Evolutionary conservation across 768 basidiomycete genomes (phyloP).

Genomic region (Chalciporus chontae): DNA sequence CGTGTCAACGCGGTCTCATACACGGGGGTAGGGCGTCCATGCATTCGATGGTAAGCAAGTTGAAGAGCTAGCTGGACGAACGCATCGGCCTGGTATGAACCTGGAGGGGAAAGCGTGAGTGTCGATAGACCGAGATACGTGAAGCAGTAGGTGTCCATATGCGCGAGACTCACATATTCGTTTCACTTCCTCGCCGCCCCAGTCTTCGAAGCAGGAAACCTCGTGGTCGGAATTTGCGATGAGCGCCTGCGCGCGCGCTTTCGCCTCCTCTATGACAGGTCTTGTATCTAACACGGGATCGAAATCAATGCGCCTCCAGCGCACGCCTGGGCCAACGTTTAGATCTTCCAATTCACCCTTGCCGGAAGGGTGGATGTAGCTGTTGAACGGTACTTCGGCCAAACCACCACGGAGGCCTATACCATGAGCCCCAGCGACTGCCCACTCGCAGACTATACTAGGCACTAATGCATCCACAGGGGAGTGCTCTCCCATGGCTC

Average conservation of each 20-base stretch:
- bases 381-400: conserved; percentile 31
- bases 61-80: conserved; percentile 91
- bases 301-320: conserved; percentile 74
- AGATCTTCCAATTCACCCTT: conserved; percentile 3
- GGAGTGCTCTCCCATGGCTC: conserved; percentile 88
- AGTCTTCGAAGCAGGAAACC: conserved; percentile 77
- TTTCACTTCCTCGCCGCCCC: conserved; percentile 88
- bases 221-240: conserved; percentile 80
- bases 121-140: background rate
- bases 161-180: conserved; percentile 50
- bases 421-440: conserved; percentile 40
- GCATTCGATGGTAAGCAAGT: conserved; percentile 83
- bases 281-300: conserved; percentile 57
- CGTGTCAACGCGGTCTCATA: conserved; percentile 93
- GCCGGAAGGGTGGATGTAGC: background rate
- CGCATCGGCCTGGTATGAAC: conserved; percentile 66
- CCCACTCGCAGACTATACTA: conserved; percentile 82
- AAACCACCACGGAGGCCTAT: conserved; percentile 46
- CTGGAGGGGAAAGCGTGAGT: conserved; percentile 28
- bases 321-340: conserved; percentile 15
- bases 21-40: conserved; percentile 75
- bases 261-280: conserved; percentile 57
- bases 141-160: background rate
- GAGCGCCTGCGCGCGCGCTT: conserved; percentile 50
- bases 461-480: conserved; percentile 89